Conservation (phyloP, 768 basidiomycete species). For the Suillus subalutaceus region DNA sequence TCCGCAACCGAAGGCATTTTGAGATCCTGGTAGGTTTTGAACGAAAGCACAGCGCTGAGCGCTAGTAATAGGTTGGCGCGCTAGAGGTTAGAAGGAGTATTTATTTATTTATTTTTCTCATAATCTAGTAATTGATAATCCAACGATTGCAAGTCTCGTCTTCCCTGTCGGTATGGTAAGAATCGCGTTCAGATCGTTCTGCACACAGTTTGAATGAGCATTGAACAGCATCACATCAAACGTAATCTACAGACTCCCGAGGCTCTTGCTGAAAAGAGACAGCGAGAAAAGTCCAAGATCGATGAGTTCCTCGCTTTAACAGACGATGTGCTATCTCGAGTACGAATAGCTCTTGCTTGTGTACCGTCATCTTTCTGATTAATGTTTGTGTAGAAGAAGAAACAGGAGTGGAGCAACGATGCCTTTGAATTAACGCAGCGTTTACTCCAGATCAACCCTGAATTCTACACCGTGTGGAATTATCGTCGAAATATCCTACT, state of each 20-base stretch:
- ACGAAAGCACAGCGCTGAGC: background rate
- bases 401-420: constrained; percentile 68
- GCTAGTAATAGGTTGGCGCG: background rate
- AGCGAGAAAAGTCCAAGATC: constrained; percentile 76
- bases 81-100: background rate
- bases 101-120: constrained; percentile 4
- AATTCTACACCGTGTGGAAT: constrained; percentile 97
- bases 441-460: constrained; percentile 85
- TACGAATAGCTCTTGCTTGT: constrained; percentile 35
- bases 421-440: constrained; percentile 77
- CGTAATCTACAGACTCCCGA: constrained; percentile 60
- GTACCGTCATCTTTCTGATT: constrained; percentile 9
- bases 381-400: constrained; percentile 60
- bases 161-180: constrained; percentile 28
- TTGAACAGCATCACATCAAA: constrained; percentile 67
- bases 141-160: background rate
- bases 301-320: constrained; percentile 72
- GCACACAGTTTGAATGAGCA: constrained; percentile 7
- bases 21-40: constrained; percentile 1
- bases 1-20: constrained; percentile 62
- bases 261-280: constrained; percentile 64
- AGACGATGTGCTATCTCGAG: constrained; percentile 64
- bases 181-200: background rate
- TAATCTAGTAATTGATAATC: background rate
- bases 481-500: constrained; percentile 82